phyloP scores from a whole-genome alignment of 768 basidiomycete species.

The Butyriboletus loyo region DNA sequence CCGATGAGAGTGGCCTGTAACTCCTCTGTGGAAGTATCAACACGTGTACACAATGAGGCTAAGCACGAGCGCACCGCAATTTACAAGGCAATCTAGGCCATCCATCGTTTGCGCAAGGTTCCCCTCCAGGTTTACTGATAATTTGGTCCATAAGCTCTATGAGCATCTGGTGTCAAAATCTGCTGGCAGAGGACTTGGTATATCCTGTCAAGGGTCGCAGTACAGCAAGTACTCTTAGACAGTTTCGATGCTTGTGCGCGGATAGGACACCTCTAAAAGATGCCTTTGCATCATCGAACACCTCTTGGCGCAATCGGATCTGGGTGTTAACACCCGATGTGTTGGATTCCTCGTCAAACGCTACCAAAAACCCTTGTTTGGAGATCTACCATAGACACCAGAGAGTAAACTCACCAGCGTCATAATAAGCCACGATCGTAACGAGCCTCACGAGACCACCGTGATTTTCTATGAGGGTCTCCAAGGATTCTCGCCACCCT shows the following conservation, averaged over 20 bases:
- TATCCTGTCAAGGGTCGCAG: conserved; percentile 12
- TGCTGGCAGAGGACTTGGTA: not conserved
- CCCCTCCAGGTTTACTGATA: not conserved
- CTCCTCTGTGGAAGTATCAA: not conserved
- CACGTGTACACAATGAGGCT: not conserved
- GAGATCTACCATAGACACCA: not conserved
- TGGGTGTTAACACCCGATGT: not conserved
- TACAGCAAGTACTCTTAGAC: conserved; percentile 11
- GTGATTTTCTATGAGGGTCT: not conserved
- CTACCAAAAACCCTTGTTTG: not conserved
- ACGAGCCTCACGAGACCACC: conserved; percentile 6
- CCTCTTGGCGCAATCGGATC: not conserved
- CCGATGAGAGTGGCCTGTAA: not conserved
- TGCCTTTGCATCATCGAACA: conserved; percentile 1
- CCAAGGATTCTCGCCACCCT: not conserved
- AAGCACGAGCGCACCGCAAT: conserved; percentile 4
- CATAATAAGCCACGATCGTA: conserved; percentile 7
- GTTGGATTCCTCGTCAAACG: not conserved
- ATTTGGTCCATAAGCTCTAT: not conserved
- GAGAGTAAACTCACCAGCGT: conserved; percentile 4
- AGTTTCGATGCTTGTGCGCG: conserved; percentile 7
- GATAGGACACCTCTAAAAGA: conserved; percentile 1
- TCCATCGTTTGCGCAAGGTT: conserved; percentile 13
- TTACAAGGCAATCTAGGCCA: conserved; percentile 7
- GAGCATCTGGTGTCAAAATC: not conserved